Percentiles rank a stretch among this genome's conserved stretches.
Evolutionary conservation across 2,329 filamentous ascomycete genomes (phyloP).

Genomic region (Lachnellula cervina): DNA sequence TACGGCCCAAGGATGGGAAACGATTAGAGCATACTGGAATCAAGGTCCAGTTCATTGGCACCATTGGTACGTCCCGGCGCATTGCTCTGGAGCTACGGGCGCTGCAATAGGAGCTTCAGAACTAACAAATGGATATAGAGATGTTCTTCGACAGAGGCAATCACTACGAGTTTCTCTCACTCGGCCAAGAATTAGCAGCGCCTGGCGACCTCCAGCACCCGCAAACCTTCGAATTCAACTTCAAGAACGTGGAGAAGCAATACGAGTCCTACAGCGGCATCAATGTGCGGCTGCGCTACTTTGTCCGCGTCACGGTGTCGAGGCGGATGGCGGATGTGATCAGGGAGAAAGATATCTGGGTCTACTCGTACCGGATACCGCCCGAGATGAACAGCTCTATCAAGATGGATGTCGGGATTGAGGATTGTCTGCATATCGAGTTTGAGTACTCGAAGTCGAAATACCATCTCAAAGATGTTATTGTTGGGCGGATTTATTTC

Average conservation of each 20-base stretch:
- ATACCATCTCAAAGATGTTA: constrained; percentile 98
- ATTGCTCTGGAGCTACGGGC: not conserved
- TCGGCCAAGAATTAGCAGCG: constrained; percentile 93
- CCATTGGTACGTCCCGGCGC: constrained; percentile 64
- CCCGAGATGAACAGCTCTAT: constrained; percentile 98
- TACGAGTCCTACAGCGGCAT: constrained; percentile 99
- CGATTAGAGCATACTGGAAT: constrained; percentile 96
- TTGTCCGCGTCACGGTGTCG: constrained; percentile 93
- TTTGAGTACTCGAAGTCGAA: constrained; percentile 99
- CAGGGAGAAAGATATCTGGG: constrained; percentile 99
- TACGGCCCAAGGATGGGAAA: constrained; percentile 96
- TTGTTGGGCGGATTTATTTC: constrained; percentile 98
- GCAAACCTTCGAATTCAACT: constrained; percentile 98
- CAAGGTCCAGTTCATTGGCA: constrained; percentile 99
- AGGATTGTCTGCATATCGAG: constrained; percentile 98
- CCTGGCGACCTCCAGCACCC: constrained; percentile 97
- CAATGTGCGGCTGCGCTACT: constrained; percentile 98
- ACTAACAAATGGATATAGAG: constrained; percentile 51
- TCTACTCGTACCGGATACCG: constrained; percentile 96
- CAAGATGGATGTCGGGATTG: constrained; percentile 99
- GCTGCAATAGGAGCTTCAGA: not conserved
- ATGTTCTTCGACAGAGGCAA: constrained; percentile 99
- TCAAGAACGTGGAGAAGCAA: constrained; percentile 99
- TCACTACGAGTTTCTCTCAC: constrained; percentile 97
- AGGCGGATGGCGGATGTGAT: constrained; percentile 97